Evolutionary conservation across 2,329 filamentous ascomycete genomes (phyloP).

Genomic region (Sporothrix brasiliensis): DNA sequence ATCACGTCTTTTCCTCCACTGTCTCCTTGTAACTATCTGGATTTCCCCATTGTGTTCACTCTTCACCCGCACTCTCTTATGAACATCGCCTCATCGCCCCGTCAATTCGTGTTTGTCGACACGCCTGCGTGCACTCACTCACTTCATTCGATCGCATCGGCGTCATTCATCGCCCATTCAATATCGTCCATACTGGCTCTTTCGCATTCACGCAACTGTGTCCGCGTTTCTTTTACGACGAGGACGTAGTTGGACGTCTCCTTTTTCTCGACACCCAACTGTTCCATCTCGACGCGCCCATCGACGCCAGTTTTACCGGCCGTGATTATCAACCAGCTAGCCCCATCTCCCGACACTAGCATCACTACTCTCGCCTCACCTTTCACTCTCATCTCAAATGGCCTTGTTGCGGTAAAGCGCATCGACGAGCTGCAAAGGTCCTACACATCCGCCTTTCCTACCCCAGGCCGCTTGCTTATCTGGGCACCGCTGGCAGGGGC

Average conservation of each 20-base stretch:
- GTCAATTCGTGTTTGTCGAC: not conserved
- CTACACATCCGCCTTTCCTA: not conserved
- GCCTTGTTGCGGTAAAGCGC: conserved; percentile 20
- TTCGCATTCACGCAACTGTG: not conserved
- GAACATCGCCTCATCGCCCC: not conserved
- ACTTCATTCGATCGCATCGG: not conserved
- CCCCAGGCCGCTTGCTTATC: not conserved
- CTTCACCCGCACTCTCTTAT: not conserved
- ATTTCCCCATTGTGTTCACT: not conserved
- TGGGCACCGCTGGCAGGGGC: conserved; percentile 9
- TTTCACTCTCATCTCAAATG: conserved; percentile 10
- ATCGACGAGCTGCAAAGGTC: conserved; percentile 13
- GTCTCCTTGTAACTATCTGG: not conserved
- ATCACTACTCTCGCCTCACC: not conserved
- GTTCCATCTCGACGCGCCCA: conserved; percentile 3
- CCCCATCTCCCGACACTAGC: not conserved
- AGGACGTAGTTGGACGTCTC: not conserved
- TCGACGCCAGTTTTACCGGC: not conserved
- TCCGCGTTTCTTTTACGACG: not conserved
- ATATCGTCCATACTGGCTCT: not conserved
- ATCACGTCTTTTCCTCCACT: not conserved
- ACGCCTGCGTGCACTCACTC: not conserved
- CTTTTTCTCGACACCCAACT: not conserved
- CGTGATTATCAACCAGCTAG: conserved; percentile 6
- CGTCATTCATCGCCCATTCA: not conserved